These are phyloP conservation scores for Metschnikowia vanudenii DNA, from an alignment of 805 yeast genomes.

Conservation along the genomic window DNA sequence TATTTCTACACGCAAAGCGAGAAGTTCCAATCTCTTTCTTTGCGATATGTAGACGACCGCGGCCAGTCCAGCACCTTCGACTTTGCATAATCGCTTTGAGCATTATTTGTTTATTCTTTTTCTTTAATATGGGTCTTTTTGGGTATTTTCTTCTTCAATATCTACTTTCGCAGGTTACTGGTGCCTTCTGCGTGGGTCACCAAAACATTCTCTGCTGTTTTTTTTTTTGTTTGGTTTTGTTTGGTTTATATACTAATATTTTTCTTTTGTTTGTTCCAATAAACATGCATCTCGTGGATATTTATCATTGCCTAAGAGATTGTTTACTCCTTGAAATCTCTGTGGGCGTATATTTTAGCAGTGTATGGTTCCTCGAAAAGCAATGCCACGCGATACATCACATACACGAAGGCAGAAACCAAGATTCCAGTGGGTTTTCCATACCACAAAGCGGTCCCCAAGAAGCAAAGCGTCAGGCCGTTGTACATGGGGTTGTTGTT, in stretches of 20 bases:
- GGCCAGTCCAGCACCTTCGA: slow-evolving; percentile 35
- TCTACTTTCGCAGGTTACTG: too few species aligned
- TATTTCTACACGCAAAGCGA: slow-evolving; percentile 82
- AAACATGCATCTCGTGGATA: too few species aligned
- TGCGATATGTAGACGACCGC: slow-evolving; percentile 51
- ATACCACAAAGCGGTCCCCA: slow-evolving; percentile 85
- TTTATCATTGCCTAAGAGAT: too few species aligned
- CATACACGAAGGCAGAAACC: slow-evolving; percentile 67
- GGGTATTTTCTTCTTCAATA: neutral
- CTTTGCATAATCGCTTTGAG: slow-evolving; percentile 19
- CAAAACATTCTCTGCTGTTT: too few species aligned
- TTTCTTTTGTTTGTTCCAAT: too few species aligned
- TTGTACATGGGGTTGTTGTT: slow-evolving; percentile 95
- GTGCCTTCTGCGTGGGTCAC: too few species aligned
- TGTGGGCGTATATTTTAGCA: slow-evolving; percentile 79
- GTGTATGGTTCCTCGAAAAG: slow-evolving; percentile 96
- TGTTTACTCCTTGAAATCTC: slow-evolving; percentile 39
- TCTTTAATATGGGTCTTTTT: neutral
- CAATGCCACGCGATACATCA: slow-evolving; percentile 83
- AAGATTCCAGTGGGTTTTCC: slow-evolving; percentile 89
- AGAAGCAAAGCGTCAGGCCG: slow-evolving; percentile 84
- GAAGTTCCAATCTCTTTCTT: slow-evolving; percentile 72
- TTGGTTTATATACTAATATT: too few species aligned
- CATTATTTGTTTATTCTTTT: neutral
- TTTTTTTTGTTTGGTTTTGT: too few species aligned